Conservation (phyloP, 208 protist species). For the Phytomonas sp. region DNA sequence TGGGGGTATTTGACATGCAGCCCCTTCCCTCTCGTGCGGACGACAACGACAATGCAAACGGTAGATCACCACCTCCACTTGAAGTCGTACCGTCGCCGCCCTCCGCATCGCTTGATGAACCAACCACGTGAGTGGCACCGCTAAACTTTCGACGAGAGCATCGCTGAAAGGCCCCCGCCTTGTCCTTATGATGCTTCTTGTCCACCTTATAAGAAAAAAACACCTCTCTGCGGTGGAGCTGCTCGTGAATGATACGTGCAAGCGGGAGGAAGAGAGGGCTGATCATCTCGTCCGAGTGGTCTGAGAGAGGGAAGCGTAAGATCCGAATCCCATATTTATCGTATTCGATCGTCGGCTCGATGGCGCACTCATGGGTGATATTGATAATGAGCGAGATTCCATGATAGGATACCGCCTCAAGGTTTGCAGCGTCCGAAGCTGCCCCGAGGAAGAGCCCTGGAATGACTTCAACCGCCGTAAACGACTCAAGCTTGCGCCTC, state of each 20-base stretch:
- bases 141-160: too few species aligned
- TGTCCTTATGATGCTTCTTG: too few species aligned
- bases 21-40: too few species aligned
- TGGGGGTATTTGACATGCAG: too few species aligned
- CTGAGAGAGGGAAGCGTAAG: slow-evolving; percentile 42
- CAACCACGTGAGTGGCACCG: too few species aligned
- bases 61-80: too few species aligned
- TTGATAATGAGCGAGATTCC: slow-evolving; percentile 68
- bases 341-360: slow-evolving; percentile 26
- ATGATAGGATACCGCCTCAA: slow-evolving; percentile 23
- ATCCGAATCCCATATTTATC: slow-evolving; percentile 43
- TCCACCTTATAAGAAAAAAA: background rate
- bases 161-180: too few species aligned
- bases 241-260: slow-evolving; percentile 57
- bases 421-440: slow-evolving; percentile 34
- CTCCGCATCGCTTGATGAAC: too few species aligned
- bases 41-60: too few species aligned
- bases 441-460: slow-evolving; percentile 61
- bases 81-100: too few species aligned
- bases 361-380: slow-evolving; percentile 42
- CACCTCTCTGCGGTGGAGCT: slow-evolving; percentile 54
- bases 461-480: slow-evolving; percentile 51
- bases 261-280: slow-evolving; percentile 42
- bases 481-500: slow-evolving; percentile 6
- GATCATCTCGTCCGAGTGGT: slow-evolving; percentile 70